phyloP scores from a whole-genome alignment of 2,329 filamentous ascomycete genomes.

The Paecilomyces fulvus region DNA sequence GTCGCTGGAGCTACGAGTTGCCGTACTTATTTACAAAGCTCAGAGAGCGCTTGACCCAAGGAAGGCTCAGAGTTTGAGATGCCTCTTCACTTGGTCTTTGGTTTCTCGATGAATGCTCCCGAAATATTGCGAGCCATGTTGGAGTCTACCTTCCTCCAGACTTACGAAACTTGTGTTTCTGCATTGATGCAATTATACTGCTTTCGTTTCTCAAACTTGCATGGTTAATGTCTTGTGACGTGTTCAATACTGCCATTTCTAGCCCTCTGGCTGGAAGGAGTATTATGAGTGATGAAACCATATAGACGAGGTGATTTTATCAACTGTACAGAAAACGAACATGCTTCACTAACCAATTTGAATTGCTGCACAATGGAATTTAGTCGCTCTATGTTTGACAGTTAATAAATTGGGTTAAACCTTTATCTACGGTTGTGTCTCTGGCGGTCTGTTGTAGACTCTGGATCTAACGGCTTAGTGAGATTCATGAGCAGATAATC shows the following conservation, averaged over 20 bases:
- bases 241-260: no score
- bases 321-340: not conserved
- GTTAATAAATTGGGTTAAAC: no score
- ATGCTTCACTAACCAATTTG: not conserved
- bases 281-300: not conserved
- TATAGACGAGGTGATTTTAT: not conserved
- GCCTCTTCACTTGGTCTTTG: not conserved
- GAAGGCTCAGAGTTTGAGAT: slow-evolving; percentile 16
- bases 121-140: no score
- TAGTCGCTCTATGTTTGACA: no score
- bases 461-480: no score
- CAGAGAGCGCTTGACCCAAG: slow-evolving; percentile 18
- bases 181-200: no score
- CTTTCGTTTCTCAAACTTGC: no score
- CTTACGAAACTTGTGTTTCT: no score
- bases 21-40: slow-evolving; percentile 20
- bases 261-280: not conserved
- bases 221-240: no score
- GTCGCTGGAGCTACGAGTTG: slow-evolving; percentile 58
- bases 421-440: not conserved
- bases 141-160: no score
- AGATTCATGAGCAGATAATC: no score
- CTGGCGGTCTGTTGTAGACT: no score
- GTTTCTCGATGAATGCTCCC: not conserved
- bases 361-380: not conserved